phyloP scores from a whole-genome alignment of 371 early-diverging fungal species.

The Smittium mucronatum region DNA sequence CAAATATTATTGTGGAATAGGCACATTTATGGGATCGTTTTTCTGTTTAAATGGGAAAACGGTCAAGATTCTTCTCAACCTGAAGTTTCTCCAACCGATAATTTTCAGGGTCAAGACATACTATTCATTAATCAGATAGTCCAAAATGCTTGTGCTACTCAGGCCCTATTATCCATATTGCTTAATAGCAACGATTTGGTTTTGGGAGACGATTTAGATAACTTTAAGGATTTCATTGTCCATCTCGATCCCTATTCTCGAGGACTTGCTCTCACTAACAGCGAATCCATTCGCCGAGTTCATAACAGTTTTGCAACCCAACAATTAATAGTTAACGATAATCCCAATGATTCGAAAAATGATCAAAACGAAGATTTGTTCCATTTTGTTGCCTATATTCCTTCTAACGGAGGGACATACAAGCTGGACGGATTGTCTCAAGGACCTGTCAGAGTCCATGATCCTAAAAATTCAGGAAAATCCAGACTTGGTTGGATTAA shows the following conservation, averaged over 20 bases:
- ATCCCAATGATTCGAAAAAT: conserved; percentile 32
- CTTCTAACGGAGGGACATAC: conserved; percentile 59
- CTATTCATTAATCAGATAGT: conserved; percentile 59
- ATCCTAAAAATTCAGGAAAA: conserved; percentile 40
- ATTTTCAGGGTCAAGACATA: conserved; percentile 19
- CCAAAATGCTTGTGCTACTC: conserved; percentile 88
- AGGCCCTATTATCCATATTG: conserved; percentile 78
- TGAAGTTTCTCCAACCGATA: not conserved
- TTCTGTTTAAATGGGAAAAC: conserved; percentile 69
- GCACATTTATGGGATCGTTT: conserved; percentile 72
- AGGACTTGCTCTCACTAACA: conserved; percentile 70
- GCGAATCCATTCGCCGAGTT: conserved; percentile 59
- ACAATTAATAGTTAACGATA: conserved; percentile 59
- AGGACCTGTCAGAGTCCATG: conserved; percentile 36
- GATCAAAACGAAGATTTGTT: conserved; percentile 65
- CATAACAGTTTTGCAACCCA: conserved; percentile 77
- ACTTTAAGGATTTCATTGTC: conserved; percentile 64
- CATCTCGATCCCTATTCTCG: conserved; percentile 74
- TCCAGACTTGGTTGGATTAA: conserved; percentile 42
- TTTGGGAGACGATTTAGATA: conserved; percentile 51
- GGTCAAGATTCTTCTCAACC: not conserved
- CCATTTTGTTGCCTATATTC: conserved; percentile 80
- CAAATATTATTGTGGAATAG: conserved; percentile 25
- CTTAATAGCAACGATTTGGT: conserved; percentile 57
- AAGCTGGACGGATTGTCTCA: conserved; percentile 76